phyloP scores from a whole-genome alignment of 2,329 filamentous ascomycete genomes.

The Xylariales sp. region DNA sequence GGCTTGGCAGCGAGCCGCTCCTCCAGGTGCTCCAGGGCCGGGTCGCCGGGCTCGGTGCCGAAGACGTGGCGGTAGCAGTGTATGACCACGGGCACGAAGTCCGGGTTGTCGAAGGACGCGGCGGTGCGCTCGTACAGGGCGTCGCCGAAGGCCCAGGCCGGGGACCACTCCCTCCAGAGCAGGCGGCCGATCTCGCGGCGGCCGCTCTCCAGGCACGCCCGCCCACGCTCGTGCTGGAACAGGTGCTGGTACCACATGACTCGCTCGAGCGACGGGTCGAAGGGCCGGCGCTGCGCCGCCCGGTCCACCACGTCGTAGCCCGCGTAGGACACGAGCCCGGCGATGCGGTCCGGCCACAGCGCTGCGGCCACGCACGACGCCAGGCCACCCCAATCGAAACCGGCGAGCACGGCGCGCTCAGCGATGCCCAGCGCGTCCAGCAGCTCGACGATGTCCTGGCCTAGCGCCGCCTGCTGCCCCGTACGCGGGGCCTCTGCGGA shows the following conservation, averaged over 20 bases:
- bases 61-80: constrained; percentile 1
- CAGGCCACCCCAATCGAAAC: constrained; percentile 23
- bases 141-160: constrained; percentile 16
- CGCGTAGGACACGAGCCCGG: constrained; percentile 19
- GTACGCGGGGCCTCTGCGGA: constrained; percentile 14
- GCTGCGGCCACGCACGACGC: constrained; percentile 19
- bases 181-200: constrained; percentile 13
- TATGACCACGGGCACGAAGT: constrained; percentile 5
- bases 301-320: constrained; percentile 6
- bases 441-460: constrained; percentile 19
- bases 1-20: constrained; percentile 1
- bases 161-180: constrained; percentile 18
- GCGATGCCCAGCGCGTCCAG: constrained; percentile 18
- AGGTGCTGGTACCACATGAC: constrained; percentile 21
- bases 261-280: constrained; percentile 13
- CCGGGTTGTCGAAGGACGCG: constrained; percentile 6
- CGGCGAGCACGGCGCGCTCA: constrained; percentile 19
- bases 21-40: constrained; percentile 2
- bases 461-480: constrained; percentile 21
- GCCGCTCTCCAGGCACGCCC: constrained; percentile 12
- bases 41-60: background rate
- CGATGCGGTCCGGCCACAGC: constrained; percentile 20
- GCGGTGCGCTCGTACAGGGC: constrained; percentile 14
- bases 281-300: constrained; percentile 9
- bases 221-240: constrained; percentile 18